Conservation (phyloP, 2,329 filamentous ascomycete species). For the Fusarium subtropicale region DNA sequence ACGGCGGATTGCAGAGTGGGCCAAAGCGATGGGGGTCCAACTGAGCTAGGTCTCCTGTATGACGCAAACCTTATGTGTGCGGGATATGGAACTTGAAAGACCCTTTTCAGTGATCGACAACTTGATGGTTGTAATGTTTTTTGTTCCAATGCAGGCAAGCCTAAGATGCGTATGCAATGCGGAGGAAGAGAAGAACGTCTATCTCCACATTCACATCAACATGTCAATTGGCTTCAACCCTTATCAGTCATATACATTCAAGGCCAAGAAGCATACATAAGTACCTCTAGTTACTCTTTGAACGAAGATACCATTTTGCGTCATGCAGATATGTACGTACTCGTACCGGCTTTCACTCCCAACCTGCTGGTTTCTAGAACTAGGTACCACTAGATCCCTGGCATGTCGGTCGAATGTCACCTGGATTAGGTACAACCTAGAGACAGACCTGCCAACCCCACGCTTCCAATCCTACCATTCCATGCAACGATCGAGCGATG, state of each 20-base stretch:
- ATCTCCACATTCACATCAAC: neutral
- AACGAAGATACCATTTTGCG: neutral
- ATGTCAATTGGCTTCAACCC: neutral
- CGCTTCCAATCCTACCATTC: conserved; percentile 19
- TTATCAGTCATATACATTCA: neutral
- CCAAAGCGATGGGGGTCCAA: neutral
- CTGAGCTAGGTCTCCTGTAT: conserved; percentile 8
- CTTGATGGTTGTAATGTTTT: conserved; percentile 7
- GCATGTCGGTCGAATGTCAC: conserved; percentile 13
- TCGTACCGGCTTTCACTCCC: conserved; percentile 4
- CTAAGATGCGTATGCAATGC: neutral
- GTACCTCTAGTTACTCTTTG: neutral
- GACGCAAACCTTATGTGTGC: conserved; percentile 18
- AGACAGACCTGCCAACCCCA: conserved; percentile 26
- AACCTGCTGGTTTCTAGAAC: conserved; percentile 13
- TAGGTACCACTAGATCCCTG: conserved; percentile 11
- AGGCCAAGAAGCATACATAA: neutral
- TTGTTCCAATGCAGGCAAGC: conserved; percentile 2
- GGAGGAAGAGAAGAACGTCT: neutral
- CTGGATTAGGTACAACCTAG: neutral
- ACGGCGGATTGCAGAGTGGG: conserved; percentile 1
- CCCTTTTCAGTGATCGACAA: conserved; percentile 19
- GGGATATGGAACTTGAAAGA: conserved; percentile 6
- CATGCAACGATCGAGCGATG: conserved; percentile 6
- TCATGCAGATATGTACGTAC: conserved; percentile 4